Evolutionary conservation across 371 early-diverging fungal species (phyloP), one percentile per base, ranked within the genome.

Genomic region (Lichtheimia ornata): DNA sequence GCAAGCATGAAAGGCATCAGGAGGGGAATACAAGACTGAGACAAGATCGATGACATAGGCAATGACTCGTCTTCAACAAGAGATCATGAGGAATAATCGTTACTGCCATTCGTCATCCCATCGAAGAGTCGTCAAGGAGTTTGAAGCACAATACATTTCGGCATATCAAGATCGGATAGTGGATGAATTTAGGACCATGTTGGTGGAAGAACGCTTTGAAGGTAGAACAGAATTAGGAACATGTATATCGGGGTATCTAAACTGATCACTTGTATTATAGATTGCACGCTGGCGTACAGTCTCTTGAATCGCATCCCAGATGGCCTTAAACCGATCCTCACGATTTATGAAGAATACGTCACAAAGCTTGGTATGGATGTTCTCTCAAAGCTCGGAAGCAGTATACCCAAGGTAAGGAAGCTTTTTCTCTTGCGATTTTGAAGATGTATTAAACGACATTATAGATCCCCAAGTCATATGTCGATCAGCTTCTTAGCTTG

Each of bases 31-130:
- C 17, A 53, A 25, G 35, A 12, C 52, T 57, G 44, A 41, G 15
- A 28, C 27, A 42, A 27, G 7, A 15, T 55, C 35, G 22, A 22
- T 25, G 15, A 59, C 53, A 41, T 40, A 62, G 70, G 85, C 83
- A 2, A 66, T 68, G 43, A 66, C 77, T 43, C 66, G 90, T 50
- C 59, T 89, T 40, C 67, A 76, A 14, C 87, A 88, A 66, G 91
- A 90, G 66, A 76, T 70, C 12, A 64, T 67, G 60, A 76, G 84
- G 18, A 81, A 75, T 61, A 62, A 73, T 14, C 75, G 80, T 43
- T 90, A 88, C 58, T 89, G 88, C 41, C 86, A 92, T 65, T 72
- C 78, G 4, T 84, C 89, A 18, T 91, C 92, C 0, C 84, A 85
- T 65, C 81, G 79, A 35, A 76, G 82, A 35, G 81, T 89, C 43